These are phyloP conservation scores for Penicillium samsonianum DNA, from an alignment of 495 filamentous ascomycete genomes.

Conservation along the genomic window DNA sequence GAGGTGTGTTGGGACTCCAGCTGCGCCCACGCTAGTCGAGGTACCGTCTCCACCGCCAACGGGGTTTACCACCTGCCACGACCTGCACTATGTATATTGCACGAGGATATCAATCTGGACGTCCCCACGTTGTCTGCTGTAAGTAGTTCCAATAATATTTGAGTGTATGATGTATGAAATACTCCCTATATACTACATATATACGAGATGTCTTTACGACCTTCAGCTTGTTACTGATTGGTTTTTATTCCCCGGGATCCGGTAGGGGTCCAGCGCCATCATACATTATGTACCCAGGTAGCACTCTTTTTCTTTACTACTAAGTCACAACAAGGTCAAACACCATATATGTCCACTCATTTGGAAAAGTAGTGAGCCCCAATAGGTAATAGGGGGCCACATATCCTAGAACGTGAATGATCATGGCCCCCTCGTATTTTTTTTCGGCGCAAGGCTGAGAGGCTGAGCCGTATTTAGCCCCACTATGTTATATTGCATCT, in stretches of 20 bases:
- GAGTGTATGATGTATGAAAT: no score
- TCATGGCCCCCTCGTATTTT: neutral
- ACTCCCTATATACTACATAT: neutral
- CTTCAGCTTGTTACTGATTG: neutral
- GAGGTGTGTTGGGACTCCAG: slow-evolving; percentile 6
- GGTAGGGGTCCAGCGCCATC: neutral
- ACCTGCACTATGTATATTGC: neutral
- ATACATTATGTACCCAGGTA: neutral
- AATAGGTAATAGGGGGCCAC: neutral
- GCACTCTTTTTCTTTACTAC: neutral
- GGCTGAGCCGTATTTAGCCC: slow-evolving; percentile 2
- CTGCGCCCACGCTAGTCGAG: slow-evolving; percentile 13
- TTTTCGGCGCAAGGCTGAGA: neutral
- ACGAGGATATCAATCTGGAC: neutral
- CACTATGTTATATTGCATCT: neutral
- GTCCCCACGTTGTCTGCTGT: neutral
- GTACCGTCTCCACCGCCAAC: slow-evolving; percentile 16
- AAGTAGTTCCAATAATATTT: no score
- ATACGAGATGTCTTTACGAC: neutral
- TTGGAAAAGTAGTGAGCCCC: neutral
- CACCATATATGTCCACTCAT: neutral
- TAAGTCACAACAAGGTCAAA: neutral
- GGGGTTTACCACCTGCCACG: neutral
- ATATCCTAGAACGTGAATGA: neutral
- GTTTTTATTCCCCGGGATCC: neutral